Evolutionary conservation across 1,284 basidiomycete genomes (phyloP).

Genomic region (Kwoniella shivajii): DNA sequence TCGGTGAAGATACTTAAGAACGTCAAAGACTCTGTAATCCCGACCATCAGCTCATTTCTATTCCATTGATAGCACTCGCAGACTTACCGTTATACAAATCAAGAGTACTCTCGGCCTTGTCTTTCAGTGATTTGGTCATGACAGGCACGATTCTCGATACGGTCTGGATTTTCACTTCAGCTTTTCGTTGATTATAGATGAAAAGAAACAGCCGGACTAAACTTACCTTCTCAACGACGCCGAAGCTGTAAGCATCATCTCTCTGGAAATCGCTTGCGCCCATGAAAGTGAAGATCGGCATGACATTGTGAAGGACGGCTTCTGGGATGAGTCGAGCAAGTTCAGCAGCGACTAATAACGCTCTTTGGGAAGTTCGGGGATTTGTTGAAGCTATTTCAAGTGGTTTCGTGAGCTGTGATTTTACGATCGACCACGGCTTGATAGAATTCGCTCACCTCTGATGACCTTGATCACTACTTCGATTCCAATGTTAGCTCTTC

Average conservation of each 20-base stretch:
- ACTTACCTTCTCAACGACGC: conserved; percentile 84
- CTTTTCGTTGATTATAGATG: not conserved
- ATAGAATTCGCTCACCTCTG: conserved; percentile 61
- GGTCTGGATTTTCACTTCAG: conserved; percentile 61
- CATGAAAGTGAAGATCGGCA: conserved; percentile 99
- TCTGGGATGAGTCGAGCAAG: conserved; percentile 84
- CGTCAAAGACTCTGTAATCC: conserved; percentile 36
- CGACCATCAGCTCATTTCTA: not conserved
- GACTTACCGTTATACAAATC: conserved; percentile 63
- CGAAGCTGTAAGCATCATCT: conserved; percentile 93
- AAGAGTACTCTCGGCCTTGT: conserved; percentile 59
- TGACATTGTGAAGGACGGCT: conserved; percentile 88
- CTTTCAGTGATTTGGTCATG: conserved; percentile 74
- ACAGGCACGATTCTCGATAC: conserved; percentile 92
- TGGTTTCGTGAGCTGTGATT: not conserved
- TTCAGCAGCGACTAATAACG: conserved; percentile 83
- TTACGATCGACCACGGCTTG: not conserved
- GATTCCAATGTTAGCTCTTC: conserved; percentile 57
- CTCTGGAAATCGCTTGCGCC: conserved; percentile 94
- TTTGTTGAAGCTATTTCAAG: conserved; percentile 70
- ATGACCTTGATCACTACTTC: conserved; percentile 86
- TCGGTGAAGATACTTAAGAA: conserved; percentile 55
- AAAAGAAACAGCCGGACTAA: not conserved
- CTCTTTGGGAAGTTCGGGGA: conserved; percentile 93
- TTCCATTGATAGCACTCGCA: not conserved